phyloP scores from a whole-genome alignment of 768 basidiomycete species.

The Cyclocybe aegerita region DNA sequence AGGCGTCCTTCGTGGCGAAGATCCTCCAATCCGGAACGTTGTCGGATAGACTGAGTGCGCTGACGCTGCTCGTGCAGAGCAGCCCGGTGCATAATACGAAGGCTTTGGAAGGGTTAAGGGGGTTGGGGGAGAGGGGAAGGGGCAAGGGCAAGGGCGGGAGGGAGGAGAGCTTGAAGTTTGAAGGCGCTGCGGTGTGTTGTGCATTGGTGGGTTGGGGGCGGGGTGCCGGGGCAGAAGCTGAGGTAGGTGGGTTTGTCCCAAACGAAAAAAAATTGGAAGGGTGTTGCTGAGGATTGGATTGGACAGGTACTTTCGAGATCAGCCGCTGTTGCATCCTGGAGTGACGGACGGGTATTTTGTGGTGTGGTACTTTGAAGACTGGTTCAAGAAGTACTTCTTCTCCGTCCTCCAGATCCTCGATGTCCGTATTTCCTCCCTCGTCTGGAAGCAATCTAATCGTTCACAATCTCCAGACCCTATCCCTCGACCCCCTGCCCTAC shows the following conservation, averaged over 20 bases:
- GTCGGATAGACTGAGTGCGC: slow-evolving; percentile 87
- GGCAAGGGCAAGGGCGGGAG: slow-evolving; percentile 84
- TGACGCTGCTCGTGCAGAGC: slow-evolving; percentile 86
- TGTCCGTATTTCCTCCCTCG: slow-evolving; percentile 47
- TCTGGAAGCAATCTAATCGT: slow-evolving; percentile 6
- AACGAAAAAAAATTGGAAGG: too few relatives aligned
- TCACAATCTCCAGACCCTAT: slow-evolving; percentile 52
- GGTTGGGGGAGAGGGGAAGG: slow-evolving; percentile 72
- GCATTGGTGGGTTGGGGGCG: slow-evolving; percentile 98
- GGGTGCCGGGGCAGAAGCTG: slow-evolving; percentile 84
- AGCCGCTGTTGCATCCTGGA: slow-evolving; percentile 63
- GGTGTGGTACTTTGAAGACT: slow-evolving; percentile 94
- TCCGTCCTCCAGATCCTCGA: slow-evolving; percentile 87
- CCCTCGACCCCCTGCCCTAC: slow-evolving; percentile 83
- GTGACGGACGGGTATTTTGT: slow-evolving; percentile 73
- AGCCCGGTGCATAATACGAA: slow-evolving; percentile 85
- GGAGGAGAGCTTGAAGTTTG: slow-evolving; percentile 86
- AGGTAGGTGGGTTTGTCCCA: too few relatives aligned
- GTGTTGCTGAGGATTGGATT: too few relatives aligned
- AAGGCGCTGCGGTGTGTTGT: slow-evolving; percentile 89
- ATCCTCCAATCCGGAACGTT: slow-evolving; percentile 88
- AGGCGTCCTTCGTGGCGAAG: slow-evolving; percentile 78
- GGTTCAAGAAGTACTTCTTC: slow-evolving; percentile 97
- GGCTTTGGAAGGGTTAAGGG: slow-evolving; percentile 72
- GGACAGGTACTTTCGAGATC: slow-evolving; percentile 86